These are phyloP conservation scores for Adansonia madagascariensis DNA, from an alignment of 441 rosid genomes.

Conservation along the genomic window DNA sequence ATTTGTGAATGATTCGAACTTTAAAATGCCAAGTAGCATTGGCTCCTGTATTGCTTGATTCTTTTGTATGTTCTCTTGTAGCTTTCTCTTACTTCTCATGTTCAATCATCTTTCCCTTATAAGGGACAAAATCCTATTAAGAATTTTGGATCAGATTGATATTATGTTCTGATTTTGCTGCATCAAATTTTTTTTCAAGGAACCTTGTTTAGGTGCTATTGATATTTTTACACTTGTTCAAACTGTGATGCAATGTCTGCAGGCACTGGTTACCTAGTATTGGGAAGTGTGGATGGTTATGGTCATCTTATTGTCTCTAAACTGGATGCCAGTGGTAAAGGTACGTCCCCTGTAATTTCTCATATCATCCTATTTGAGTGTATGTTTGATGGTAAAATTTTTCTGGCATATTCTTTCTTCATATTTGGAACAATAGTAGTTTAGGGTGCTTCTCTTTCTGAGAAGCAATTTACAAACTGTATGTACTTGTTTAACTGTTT, in stretches of 20 bases:
- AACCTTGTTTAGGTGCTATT: background rate
- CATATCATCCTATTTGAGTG: conserved; percentile 1
- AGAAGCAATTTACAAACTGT: background rate
- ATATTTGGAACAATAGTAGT: conserved; percentile 2
- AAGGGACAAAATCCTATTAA: background rate
- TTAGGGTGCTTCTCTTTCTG: background rate
- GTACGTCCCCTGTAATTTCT: conserved; percentile 31
- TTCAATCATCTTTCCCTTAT: background rate
- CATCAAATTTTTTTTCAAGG: background rate
- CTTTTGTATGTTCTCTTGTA: background rate
- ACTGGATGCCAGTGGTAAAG: conserved; percentile 50
- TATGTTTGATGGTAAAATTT: background rate
- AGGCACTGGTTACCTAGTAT: conserved; percentile 48
- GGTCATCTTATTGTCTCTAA: conserved; percentile 72
- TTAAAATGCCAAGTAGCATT: conserved; percentile 1
- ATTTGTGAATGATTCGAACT: background rate
- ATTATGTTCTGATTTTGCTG: background rate
- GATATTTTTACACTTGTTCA: conserved; percentile 8
- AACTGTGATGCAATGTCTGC: conserved; percentile 25
- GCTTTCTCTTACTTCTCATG: background rate
- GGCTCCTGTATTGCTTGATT: background rate
- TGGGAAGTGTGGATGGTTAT: conserved; percentile 72
- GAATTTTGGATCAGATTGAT: background rate
- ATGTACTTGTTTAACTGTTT: background rate
- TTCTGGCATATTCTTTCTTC: background rate